These are phyloP conservation scores for Cyclotella atomus DNA, from an alignment of 108 stramenopile species.

Conservation along the genomic window DNA sequence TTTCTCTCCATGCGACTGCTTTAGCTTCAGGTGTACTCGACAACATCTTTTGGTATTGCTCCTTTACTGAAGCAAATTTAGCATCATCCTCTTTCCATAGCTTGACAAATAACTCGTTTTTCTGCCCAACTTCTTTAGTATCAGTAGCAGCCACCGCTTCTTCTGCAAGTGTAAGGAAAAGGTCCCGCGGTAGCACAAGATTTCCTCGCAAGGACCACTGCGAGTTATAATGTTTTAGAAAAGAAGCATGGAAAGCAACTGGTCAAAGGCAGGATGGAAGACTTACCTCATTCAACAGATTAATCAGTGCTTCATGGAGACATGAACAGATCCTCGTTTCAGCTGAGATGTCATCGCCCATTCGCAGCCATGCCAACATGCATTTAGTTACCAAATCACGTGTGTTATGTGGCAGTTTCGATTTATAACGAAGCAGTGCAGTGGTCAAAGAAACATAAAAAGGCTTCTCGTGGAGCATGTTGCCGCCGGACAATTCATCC, in stretches of 20 bases:
- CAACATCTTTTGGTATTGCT: conserved; percentile 70
- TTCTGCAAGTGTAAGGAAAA: conserved; percentile 53
- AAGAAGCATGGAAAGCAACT: background rate
- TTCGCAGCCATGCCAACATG: conserved; percentile 69
- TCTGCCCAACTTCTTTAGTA: conserved; percentile 30
- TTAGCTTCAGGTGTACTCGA: conserved; percentile 56
- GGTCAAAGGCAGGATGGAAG: background rate
- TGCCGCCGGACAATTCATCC: conserved; percentile 48
- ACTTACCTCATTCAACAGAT: conserved; percentile 67
- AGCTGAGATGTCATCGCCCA: conserved; percentile 14
- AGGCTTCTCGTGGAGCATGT: conserved; percentile 62
- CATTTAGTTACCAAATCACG: conserved; percentile 72
- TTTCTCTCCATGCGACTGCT: conserved; percentile 63
- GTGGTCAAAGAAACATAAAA: conserved; percentile 78
- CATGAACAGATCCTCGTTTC: conserved; percentile 28
- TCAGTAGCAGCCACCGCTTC: conserved; percentile 60
- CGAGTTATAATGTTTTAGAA: background rate
- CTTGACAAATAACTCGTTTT: conserved; percentile 50
- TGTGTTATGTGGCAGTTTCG: conserved; percentile 63
- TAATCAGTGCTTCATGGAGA: conserved; percentile 54
- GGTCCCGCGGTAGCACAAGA: conserved; percentile 73
- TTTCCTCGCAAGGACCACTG: conserved; percentile 80
- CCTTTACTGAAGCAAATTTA: conserved; percentile 58
- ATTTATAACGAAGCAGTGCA: conserved; percentile 73
- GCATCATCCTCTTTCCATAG: conserved; percentile 55